phyloP scores from a whole-genome alignment of 2,329 filamentous ascomycete genomes.

The Fusarium marasasianum region DNA sequence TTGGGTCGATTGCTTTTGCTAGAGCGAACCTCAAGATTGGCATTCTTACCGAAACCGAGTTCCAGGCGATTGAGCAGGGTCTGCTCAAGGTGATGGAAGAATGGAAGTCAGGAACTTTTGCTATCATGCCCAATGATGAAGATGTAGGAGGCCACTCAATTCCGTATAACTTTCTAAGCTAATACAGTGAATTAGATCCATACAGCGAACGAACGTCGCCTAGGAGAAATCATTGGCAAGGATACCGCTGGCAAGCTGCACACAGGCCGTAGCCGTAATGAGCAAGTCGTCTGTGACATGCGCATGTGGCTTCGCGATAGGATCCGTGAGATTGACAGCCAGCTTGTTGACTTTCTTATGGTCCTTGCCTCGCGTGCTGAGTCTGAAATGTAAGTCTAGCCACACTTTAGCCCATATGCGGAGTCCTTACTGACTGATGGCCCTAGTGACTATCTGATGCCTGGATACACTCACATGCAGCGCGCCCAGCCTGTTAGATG shows the following conservation, averaged over 20 bases:
- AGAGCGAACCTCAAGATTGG: no score
- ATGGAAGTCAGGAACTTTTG: constrained; percentile 49
- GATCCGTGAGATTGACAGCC: constrained; percentile 73
- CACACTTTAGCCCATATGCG: no score
- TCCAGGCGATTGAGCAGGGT: no score
- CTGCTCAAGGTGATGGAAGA: no score
- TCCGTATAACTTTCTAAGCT: no score
- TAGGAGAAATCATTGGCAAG: constrained; percentile 73
- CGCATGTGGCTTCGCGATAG: constrained; percentile 85
- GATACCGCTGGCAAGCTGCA: constrained; percentile 83
- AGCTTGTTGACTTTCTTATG: constrained; percentile 38
- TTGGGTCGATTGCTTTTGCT: no score
- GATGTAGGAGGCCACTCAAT: background rate
- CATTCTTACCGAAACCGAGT: no score
- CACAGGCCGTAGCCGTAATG: constrained; percentile 86
- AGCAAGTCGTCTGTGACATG: constrained; percentile 92
- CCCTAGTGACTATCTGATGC: constrained; percentile 30
- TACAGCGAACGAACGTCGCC: constrained; percentile 75
- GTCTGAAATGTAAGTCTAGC: constrained; percentile 41
- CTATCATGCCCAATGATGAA: constrained; percentile 52
- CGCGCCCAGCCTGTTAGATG: background rate
- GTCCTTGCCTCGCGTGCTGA: constrained; percentile 64
- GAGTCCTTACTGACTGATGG: no score
- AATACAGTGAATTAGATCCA: constrained; percentile 53
- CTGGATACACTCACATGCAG: constrained; percentile 43